Base-by-base conservation (phyloP, 2,329 filamentous ascomycete genomes). In the Fusarium sp. region DNA sequence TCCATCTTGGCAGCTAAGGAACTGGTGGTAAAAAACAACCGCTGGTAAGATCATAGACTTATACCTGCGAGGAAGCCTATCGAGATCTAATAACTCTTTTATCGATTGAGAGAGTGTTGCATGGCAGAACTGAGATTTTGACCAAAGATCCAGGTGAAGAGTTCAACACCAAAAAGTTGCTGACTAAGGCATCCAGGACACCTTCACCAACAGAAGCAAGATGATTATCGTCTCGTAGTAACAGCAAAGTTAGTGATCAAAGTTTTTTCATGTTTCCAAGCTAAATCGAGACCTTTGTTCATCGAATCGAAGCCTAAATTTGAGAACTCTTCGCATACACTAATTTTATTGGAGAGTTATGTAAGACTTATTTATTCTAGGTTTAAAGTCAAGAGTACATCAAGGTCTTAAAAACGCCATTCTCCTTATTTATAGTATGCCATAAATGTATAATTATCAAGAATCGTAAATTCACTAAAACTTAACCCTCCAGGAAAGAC, bases 401-500 rank as follows among this genome's bases (percentile, higher is more conserved):
- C 17, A 26, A 42, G 20, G 38, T 30, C 34, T 26, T 47, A n/a
- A 48, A 38, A 30, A 67, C 56, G 65, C 56, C 52, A 23, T 68
- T 59, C 38, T 51, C 56, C 47, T 28, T 44, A 46, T 62, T 47
- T 39, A 24, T 51, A 24, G 20, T 30, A 30, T 62, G 28, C 45
- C 28, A 23, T 30, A 26, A 52, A 51, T 24, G n/a, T 32, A 49
- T 53, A 42, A 52, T 44, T 44, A 39, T 50, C 6, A 38, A 55
- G 42, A 44, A n/a, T 20, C 30, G 40, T 42, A 17, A 23, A 28
- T 28, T 38, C 46, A 34, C 34, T 12, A 24, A 19, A 48, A 28
- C 42, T 73, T 49, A 77, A 42, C 63, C 70, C 72, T 72, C 85
- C 32, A 89, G 57, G 52, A 84, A 85, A 3, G 86, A 86, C 6